Conservation (phyloP, 345 rosid species). For the Populus nigra region DNA sequence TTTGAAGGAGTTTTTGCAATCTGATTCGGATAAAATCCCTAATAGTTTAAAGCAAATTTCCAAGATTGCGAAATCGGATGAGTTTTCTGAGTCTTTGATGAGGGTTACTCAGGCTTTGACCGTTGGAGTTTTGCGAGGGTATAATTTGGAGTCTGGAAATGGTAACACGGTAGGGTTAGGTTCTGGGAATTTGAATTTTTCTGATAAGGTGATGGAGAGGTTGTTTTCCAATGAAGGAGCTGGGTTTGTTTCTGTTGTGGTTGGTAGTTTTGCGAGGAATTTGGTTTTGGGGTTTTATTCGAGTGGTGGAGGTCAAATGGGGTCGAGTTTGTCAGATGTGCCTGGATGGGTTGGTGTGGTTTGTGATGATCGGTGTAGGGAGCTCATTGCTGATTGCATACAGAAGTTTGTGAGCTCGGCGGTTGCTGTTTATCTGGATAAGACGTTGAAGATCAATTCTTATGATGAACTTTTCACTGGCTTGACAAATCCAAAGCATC, state of each 20-base stretch:
- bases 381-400: constrained; percentile 70
- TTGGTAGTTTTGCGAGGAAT: constrained; percentile 92
- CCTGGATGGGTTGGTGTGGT: constrained; percentile 55
- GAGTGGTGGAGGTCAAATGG: constrained; percentile 19
- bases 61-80: constrained; percentile 63
- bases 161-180: constrained; percentile 16
- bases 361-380: constrained; percentile 57
- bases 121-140: constrained; percentile 61
- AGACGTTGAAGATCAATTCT: constrained; percentile 73
- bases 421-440: constrained; percentile 80
- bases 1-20: constrained; percentile 58
- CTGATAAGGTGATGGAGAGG: constrained; percentile 67
- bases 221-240: constrained; percentile 64
- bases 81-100: constrained; percentile 55
- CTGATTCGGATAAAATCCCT: constrained; percentile 78
- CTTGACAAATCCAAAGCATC: constrained; percentile 82
- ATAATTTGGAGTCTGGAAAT: constrained; percentile 26
- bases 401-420: constrained; percentile 82
- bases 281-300: constrained; percentile 78
- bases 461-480: constrained; percentile 81
- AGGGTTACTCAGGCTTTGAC: constrained; percentile 65
- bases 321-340: constrained; percentile 33
- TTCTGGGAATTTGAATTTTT: constrained; percentile 28
- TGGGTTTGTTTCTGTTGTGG: constrained; percentile 79
- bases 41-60: constrained; percentile 83